Base-by-base conservation (phyloP, 1,284 basidiomycete species). In the Hortiboletus rubellus region DNA sequence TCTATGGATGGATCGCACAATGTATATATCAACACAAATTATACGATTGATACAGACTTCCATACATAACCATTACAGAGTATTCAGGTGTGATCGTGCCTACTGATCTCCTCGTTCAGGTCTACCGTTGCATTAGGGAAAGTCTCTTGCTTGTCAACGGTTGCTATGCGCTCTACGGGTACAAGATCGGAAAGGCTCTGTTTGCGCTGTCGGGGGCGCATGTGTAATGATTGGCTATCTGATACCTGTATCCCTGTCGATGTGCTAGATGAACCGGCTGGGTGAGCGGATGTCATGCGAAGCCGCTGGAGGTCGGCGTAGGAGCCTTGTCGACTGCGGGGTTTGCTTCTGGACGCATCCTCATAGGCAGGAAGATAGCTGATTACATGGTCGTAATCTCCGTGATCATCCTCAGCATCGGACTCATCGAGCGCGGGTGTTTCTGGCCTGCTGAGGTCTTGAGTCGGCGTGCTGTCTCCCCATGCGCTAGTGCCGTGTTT, bases 331-430 rank as follows among this genome's bases (percentile, higher is more conserved):
- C 83, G 81, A 72, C 87, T 90, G 41, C 84, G 81, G n/a, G 79
- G 73, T 58, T 83, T 82, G 53, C 60, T 71, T 62, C 72, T 64
- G 37, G 74, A 62, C 31, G 71, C 59, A 60, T 79, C 78, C 38
- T 85, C 84, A 58, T 80, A 76, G 8, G 76, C 68, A 27, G 78
- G 79, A 53, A 91, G 74, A 59, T 85, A 79, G 15, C 83, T 81
- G 52, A 92, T 79, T 37, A 92, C 85, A 69, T 90, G 80, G 64
- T 92, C 90, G 66, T 91, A 92, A 71, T 92, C 90, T 33, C 89
- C 90, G 44, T 80, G 80, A 62, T 91, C 89, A 66, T 91, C 89
- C 40, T 88, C 86, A 40, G 38, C 38, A 62, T 91, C 89, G 6
- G 88, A 86, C 43, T 79, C 80, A 46, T 89, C 85, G 1, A 87